Evolutionary conservation across 257 asterid genomes (phyloP).

Genomic region (Agastache rugosa): DNA sequence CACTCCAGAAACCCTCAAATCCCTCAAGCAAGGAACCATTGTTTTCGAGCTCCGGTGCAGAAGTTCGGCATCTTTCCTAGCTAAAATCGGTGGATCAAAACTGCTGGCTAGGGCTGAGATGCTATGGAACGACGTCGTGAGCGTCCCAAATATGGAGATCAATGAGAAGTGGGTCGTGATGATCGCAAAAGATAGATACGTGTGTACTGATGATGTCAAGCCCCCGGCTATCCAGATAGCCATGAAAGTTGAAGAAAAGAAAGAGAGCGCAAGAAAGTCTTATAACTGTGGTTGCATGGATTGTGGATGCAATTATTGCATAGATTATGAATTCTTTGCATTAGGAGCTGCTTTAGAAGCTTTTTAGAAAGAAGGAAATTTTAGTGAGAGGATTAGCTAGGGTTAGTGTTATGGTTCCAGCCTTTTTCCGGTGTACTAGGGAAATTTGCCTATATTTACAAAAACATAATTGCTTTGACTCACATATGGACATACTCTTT

Average conservation of each 20-base stretch:
- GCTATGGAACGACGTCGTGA: constrained; percentile 54
- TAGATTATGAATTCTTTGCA: constrained; percentile 57
- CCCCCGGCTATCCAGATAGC: constrained; percentile 58
- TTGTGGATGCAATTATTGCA: constrained; percentile 44
- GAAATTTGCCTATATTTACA: too few relatives aligned
- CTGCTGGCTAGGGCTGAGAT: constrained; percentile 60
- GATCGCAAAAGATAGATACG: constrained; percentile 35
- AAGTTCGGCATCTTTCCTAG: constrained; percentile 38
- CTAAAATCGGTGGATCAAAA: constrained; percentile 52
- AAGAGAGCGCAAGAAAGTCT: constrained; percentile 30
- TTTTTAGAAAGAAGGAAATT: background rate
- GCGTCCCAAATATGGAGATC: constrained; percentile 41
- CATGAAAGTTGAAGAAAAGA: constrained; percentile 45
- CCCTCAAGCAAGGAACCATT: constrained; percentile 45
- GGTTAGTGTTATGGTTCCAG: background rate
- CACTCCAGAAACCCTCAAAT: constrained; percentile 43
- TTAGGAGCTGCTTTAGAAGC: constrained; percentile 36
- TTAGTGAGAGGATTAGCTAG: background rate
- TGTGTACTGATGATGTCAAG: constrained; percentile 45
- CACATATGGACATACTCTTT: too few relatives aligned
- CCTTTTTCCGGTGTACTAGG: background rate
- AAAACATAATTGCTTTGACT: too few relatives aligned
- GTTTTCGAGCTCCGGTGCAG: constrained; percentile 63
- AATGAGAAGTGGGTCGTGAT: constrained; percentile 55
- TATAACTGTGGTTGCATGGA: constrained; percentile 44